Base-by-base conservation (phyloP, 192 early-diverging fungal genomes). In the Backusella australiensis region DNA sequence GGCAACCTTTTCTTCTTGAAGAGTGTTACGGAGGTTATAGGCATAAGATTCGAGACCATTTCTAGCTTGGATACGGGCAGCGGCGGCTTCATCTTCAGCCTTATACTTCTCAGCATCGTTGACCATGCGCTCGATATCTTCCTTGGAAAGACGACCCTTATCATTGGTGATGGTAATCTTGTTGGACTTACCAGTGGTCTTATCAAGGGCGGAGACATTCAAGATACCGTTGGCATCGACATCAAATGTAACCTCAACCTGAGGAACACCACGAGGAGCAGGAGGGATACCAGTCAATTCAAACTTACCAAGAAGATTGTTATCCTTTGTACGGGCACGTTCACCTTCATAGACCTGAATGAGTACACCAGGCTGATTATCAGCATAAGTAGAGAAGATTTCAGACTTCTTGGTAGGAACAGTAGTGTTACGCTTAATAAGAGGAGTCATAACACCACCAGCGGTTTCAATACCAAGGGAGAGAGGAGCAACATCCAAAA, bases 161-260 rank as follows among this genome's bases (percentile, higher is more conserved):
- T 98, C 96, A 89, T 98, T 97, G 88, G 96, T 97, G 88, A 99
- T 97, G 86, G 96, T 97, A 86, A 98, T 97, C 92, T 96, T 98
- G 92, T 97, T 96, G 78, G 94, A 91, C 79, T 91, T 89, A 73
- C 96, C 95, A 75, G 95, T 97, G 78, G 94, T 94, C 92, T 98
- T 97, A 90, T 97, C 96, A 74, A 93, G 85, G 69, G 96, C 96
- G 73, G 90, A 88, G 84, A 99, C 96, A 89, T 98, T 97, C 81
- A 98, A 87, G 88, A 98, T 97, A 89, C 95, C 95, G 92, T 98
- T 99, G 86, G 95, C 94, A 79, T 99, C 96, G 71, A 98, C 89
- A 89, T 99, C 97, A 75, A 99, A 97, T 78, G 94, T 91, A 72
- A 99, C 97, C 86, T 97, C 95, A 77, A 99, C 94, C 89, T 97